These are phyloP conservation scores for Fragilaria radians DNA, from an alignment of 108 stramenopile species.

Conservation along the genomic window DNA sequence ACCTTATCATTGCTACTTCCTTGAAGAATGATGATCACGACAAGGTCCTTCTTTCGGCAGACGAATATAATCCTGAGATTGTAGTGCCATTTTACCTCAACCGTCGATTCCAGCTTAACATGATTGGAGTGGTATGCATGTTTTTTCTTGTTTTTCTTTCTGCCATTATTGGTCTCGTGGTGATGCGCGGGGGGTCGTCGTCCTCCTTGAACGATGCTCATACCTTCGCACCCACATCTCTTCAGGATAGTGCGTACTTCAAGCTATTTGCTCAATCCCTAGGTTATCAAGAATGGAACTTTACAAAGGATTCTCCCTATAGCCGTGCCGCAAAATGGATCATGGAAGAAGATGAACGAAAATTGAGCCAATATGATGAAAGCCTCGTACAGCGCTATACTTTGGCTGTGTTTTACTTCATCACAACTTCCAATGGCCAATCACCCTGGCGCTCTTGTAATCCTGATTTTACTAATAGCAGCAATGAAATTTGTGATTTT, in stretches of 20 bases:
- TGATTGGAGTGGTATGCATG: slow-evolving; percentile 22
- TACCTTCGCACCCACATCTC: background rate
- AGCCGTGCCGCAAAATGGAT: slow-evolving; percentile 48
- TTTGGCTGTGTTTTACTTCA: slow-evolving; percentile 38
- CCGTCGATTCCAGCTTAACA: slow-evolving; percentile 57
- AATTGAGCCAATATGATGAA: slow-evolving; percentile 26
- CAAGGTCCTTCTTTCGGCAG: slow-evolving; percentile 54
- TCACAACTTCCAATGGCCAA: slow-evolving; percentile 16
- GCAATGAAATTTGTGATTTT: slow-evolving; percentile 10
- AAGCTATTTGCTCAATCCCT: slow-evolving; percentile 11
- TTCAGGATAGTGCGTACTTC: background rate
- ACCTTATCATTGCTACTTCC: slow-evolving; percentile 53
- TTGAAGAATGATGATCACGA: slow-evolving; percentile 54
- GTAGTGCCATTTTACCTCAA: slow-evolving; percentile 57
- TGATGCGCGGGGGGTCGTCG: background rate
- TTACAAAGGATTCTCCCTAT: slow-evolving; percentile 14
- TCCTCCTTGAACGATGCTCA: background rate
- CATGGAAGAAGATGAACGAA: slow-evolving; percentile 40
- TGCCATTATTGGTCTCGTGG: background rate
- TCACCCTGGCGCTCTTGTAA: slow-evolving; percentile 34
- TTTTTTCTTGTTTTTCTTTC: slow-evolving; percentile 11
- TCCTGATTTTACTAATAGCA: slow-evolving; percentile 8
- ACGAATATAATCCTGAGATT: slow-evolving; percentile 75
- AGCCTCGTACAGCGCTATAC: slow-evolving; percentile 56
- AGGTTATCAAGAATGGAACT: background rate